Conservation (phyloP, 23 red algal genomes). For the Cyanidioschyzon merolae region DNA sequence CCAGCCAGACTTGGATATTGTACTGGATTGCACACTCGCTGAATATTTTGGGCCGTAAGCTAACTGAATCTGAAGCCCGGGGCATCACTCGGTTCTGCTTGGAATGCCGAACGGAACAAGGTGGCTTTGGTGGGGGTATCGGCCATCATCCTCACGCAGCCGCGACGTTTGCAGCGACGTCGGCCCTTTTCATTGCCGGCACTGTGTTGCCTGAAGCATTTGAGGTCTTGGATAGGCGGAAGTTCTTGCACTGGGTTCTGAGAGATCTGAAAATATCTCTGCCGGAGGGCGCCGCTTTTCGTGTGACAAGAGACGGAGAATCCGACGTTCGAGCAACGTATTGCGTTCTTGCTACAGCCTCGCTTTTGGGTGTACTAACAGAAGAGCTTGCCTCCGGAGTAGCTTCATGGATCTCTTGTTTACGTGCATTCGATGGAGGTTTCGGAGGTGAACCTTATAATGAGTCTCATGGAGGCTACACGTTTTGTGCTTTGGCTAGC, state of each 20-base stretch:
- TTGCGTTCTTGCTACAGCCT: constrained; percentile 56
- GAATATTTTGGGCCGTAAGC: constrained; percentile 26
- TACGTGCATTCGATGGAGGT: constrained; percentile 79
- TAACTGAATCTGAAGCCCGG: neutral
- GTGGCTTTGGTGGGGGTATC: constrained; percentile 81
- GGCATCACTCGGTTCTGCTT: constrained; percentile 8
- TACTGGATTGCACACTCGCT: constrained; percentile 87
- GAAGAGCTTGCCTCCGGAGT: constrained; percentile 18
- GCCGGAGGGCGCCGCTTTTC: constrained; percentile 35
- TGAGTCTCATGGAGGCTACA: constrained; percentile 86
- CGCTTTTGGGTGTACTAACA: constrained; percentile 26
- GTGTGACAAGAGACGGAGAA: constrained; percentile 54
- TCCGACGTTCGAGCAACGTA: constrained; percentile 72
- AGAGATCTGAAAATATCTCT: constrained; percentile 15
- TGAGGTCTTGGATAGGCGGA: constrained; percentile 27
- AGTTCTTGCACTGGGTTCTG: constrained; percentile 31
- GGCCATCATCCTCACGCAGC: constrained; percentile 79
- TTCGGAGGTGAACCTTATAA: constrained; percentile 57
- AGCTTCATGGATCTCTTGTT: constrained; percentile 29
- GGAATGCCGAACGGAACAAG: constrained; percentile 18
- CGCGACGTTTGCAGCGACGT: constrained; percentile 59
- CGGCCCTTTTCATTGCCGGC: constrained; percentile 45
- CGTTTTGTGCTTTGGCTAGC: constrained; percentile 58
- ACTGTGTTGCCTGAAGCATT: constrained; percentile 35
- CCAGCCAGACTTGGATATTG: constrained; percentile 59